These are phyloP conservation scores for Solanum stenotomum DNA, from an alignment of 257 asterid species.

Conservation along the genomic window DNA sequence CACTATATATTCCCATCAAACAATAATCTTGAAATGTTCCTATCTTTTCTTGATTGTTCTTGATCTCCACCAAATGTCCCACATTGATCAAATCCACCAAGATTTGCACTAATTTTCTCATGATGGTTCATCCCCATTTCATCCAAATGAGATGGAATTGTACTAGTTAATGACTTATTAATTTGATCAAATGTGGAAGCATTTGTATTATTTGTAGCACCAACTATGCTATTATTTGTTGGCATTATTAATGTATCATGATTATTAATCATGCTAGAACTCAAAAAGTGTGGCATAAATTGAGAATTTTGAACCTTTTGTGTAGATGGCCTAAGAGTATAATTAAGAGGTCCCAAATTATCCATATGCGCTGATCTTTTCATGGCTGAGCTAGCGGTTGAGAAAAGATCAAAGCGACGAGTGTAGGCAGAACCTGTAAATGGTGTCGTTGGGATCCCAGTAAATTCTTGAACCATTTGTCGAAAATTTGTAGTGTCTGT, in stretches of 20 bases:
- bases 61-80: background rate
- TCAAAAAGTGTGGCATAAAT: background rate
- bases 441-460: conserved; percentile 12
- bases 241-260: conserved; percentile 13
- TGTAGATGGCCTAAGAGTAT: conserved; percentile 42
- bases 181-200: conserved; percentile 3
- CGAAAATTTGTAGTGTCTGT: conserved; percentile 14
- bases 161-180: background rate
- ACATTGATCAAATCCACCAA: background rate
- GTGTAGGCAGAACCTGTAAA: background rate
- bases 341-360: conserved; percentile 7
- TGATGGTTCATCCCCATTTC: background rate
- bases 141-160: conserved; percentile 5
- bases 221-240: conserved; percentile 12
- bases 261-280: conserved; percentile 14
- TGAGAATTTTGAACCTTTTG: conserved; percentile 17
- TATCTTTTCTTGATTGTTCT: background rate
- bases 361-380: conserved; percentile 28
- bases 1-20: conserved; percentile 3
- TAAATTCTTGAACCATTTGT: conserved; percentile 18
- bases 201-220: conserved; percentile 17
- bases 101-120: background rate
- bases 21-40: background rate
- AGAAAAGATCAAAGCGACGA: conserved; percentile 10
- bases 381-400: conserved; percentile 16